Base-by-base conservation (phyloP, 2,329 filamentous ascomycete genomes). In the Colletotrichum theobromicola region DNA sequence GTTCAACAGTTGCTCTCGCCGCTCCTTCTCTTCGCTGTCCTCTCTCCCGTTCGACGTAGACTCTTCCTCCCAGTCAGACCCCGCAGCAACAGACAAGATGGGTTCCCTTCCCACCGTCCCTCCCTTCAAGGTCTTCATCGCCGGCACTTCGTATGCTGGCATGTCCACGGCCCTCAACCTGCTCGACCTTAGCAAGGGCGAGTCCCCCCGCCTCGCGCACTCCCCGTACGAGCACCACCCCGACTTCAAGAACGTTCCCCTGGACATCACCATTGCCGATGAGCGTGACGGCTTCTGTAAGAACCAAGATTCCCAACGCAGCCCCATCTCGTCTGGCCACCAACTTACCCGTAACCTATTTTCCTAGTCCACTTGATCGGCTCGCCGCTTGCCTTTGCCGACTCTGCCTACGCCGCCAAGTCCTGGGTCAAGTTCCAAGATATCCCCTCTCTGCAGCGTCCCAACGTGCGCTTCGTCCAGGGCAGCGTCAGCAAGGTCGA, bases 251-350 rank as follows among this genome's bases (percentile, higher is more conserved):
- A 86, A 85, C 28, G 85, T 93, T 58, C 87, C 90, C 2, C 83
- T 94, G 16, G 89, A 95, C 46, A 92, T 96, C 65, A 95, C 93
- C 26, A 88, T 96, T 26, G 91, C 94, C 28, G 94, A 96, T 79
- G 93, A 95, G 82, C 87, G 93, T n/a, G 94, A 96, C 85, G 94
- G 94, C n/a, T 95, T 92, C 82, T 95, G 94, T 95, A 86, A 78
- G 92, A 84, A 9, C 77, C 7, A 42, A n/a, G 15, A 24, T 2
- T 9, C 34, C 60, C 35, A 26, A 15, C 8, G 16, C 34, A 34
- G 21, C 24, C 21, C 21, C 21, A 21, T 58, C 21, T 28, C 5
- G 15, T 57, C 35, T 68, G 32, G 69, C 53, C 68, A 74, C 32
- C 18, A 55, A n/a, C 16, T 37, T 32, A 60, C 72, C 57, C 30